These are phyloP conservation scores for Closterium sp. DNA, from an alignment of 139 green algal species.

Conservation along the genomic window DNA sequence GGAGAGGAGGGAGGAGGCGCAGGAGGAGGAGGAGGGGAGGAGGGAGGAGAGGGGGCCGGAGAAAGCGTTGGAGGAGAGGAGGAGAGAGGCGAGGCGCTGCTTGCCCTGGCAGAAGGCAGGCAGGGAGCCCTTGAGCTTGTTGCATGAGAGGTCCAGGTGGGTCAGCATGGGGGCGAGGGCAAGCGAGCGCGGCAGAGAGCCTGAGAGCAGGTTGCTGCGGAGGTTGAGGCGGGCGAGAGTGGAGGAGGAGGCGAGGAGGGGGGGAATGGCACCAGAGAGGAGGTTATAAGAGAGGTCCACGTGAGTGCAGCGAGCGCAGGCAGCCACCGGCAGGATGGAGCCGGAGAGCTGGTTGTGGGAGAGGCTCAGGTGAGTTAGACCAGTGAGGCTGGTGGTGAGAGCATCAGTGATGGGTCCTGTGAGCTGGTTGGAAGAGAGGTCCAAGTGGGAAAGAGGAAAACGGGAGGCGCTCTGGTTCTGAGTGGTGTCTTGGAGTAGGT, in stretches of 20 bases:
- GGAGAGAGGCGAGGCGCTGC: background rate
- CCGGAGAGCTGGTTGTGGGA: too few species aligned
- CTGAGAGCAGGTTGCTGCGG: background rate
- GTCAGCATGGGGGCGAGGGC: background rate
- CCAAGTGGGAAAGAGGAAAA: background rate
- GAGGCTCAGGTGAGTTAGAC: too few species aligned
- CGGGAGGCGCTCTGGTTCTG: too few species aligned
- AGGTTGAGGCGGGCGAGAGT: background rate
- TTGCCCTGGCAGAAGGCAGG: background rate
- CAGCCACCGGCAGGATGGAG: too few species aligned
- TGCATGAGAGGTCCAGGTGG: background rate
- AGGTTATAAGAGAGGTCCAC: conserved; percentile 9
- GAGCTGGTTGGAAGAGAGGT: too few species aligned
- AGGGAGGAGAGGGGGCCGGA: background rate
- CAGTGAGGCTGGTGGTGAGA: too few species aligned
- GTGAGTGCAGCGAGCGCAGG: too few species aligned
- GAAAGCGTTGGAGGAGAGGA: background rate
- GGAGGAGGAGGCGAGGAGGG: background rate
- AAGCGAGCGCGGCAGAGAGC: background rate
- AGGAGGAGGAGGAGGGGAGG: background rate
- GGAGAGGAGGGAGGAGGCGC: background rate
- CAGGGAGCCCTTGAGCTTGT: background rate
- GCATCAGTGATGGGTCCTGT: too few species aligned
- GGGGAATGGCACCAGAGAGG: conserved; percentile 21
- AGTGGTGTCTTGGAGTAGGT: too few species aligned